Base-by-base conservation (phyloP, 2,329 filamentous ascomycete genomes). In the Cercospora canescens region DNA sequence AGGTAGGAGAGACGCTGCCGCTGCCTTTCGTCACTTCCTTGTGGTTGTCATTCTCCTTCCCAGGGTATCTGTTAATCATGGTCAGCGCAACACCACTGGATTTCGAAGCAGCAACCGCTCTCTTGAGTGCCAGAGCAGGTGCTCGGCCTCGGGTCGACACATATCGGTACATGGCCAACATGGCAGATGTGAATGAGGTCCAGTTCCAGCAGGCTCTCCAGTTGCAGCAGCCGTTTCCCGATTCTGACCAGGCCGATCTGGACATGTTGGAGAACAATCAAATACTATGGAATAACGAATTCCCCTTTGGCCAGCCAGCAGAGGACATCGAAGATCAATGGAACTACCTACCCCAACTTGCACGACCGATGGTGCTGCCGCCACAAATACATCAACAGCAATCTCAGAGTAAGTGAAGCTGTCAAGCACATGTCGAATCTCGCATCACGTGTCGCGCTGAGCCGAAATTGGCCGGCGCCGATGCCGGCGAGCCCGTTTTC, bases 401-500 rank as follows among this genome's bases (percentile, higher is more conserved):
- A 34, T 30, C 14, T 35, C 21, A n/a, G 26, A 35, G 52, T 56
- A 56, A 56, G 52, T 34, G 18, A 35, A 35, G 28, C 32, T 56
- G 30, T 18, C 52, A 28, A 18, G 32, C 21, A 48, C 41, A 48
- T 30, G 26, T 34, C 11, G 16, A 18, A 32, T n/a, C 52, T 35
- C 52, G 28, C 26, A 14, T 8, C 32, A 35, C 52, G 52, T 56
- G 21, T 50, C 16, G 45, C 28, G 28, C n/a, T 34, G 18, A 34
- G 52, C 52, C 56, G 35, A 59, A 34, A 41, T 28, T 41, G 35
- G 35, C 21, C 37, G n/a, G n/a, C n/a, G 54, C 62, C 62, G 62
- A 63, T 57, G 62, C 62, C 62, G 62, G 54, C 55, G 21, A 39
- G n/a, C 26, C 37, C 45, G 45, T 26, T 16, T 28, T 61, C 30